Base-by-base conservation (phyloP, 371 early-diverging fungal species). In the Lichtheimia ramosa region DNA sequence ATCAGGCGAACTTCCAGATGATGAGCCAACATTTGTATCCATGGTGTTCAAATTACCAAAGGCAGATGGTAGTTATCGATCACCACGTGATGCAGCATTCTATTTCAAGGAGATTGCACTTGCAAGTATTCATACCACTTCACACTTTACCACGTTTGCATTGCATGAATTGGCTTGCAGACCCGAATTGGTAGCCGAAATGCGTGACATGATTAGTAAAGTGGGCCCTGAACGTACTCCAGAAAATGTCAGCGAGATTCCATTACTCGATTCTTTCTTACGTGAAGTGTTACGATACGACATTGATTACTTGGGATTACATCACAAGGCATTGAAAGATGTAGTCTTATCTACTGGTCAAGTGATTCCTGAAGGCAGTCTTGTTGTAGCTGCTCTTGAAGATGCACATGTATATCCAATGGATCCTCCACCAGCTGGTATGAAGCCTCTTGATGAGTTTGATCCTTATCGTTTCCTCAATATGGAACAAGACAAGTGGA, bases 201-300 rank as follows among this genome's bases (percentile, higher is more conserved):
- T 75, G 16, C 67, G 73, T 28, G 24, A 41, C 0, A 71, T 73
- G 40, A 43, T 75, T 5, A 40, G 18, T 5, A 41, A 60, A 0
- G 42, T 70, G 8, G 66, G 56, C 6, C 34, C 34, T 8, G 41
- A 53, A 14, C 56, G 48, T 27, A 68, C 63, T 4, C 76, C 73
- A 24, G 73, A 68, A 34, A 50, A 69, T 0, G 53, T 76, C 40
- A 71, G 64, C 27, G 53, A 62, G 1, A 54, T 83, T 48, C 67
- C 64, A 6, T 39, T 76, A 7, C 63, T 83, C 64, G 83, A 83
- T 25, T 83, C 83, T 1, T 81, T 78, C 51, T 59, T 83, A 1
- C 68, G 83, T 12, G 83, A 83, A 59, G 61, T 80, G 0, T 63
- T 83, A 20, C 48, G 83, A 34, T 68, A 51, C 50, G 59, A 78